These are phyloP conservation scores for Candida ortonii DNA, from an alignment of 805 yeast species.

Conservation along the genomic window DNA sequence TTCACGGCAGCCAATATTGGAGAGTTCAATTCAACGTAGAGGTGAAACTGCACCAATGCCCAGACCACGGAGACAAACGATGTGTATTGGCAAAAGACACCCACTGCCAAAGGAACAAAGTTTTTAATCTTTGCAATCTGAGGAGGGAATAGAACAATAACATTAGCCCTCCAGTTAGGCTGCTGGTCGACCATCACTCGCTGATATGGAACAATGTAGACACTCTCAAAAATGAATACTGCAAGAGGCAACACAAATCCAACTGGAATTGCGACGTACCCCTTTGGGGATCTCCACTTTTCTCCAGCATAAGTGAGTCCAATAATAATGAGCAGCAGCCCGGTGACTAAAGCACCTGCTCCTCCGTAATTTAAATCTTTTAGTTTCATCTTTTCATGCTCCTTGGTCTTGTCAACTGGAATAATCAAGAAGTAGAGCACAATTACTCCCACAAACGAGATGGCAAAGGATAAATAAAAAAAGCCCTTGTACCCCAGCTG, in stretches of 20 bases:
- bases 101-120: slow-evolving; percentile 20
- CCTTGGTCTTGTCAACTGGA: slow-evolving; percentile 29
- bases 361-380: slow-evolving; percentile 26
- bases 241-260: slow-evolving; percentile 33
- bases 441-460: slow-evolving; percentile 17
- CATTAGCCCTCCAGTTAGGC: slow-evolving; percentile 16
- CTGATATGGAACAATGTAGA: slow-evolving; percentile 20
- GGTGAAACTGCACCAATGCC: slow-evolving; percentile 19
- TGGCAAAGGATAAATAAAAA: slow-evolving; percentile 38
- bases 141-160: slow-evolving; percentile 25
- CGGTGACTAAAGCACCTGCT: slow-evolving; percentile 30
- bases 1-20: slow-evolving; percentile 38
- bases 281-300: slow-evolving; percentile 39
- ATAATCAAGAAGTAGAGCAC: slow-evolving; percentile 26
- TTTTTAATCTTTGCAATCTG: slow-evolving; percentile 22
- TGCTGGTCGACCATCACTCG: slow-evolving; percentile 8
- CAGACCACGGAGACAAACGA: slow-evolving; percentile 11
- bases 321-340: slow-evolving; percentile 37
- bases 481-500: slow-evolving; percentile 39
- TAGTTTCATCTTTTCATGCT: slow-evolving; percentile 32
- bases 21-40: slow-evolving; percentile 30
- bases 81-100: slow-evolving; percentile 13
- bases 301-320: slow-evolving; percentile 47
- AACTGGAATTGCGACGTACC: slow-evolving; percentile 40
- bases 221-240: slow-evolving; percentile 33